A percentile compares a stretch with the other conserved stretches of the same genome.
Conservation (phyloP, 83 land plant species). For the Thuja plicata region DNA sequence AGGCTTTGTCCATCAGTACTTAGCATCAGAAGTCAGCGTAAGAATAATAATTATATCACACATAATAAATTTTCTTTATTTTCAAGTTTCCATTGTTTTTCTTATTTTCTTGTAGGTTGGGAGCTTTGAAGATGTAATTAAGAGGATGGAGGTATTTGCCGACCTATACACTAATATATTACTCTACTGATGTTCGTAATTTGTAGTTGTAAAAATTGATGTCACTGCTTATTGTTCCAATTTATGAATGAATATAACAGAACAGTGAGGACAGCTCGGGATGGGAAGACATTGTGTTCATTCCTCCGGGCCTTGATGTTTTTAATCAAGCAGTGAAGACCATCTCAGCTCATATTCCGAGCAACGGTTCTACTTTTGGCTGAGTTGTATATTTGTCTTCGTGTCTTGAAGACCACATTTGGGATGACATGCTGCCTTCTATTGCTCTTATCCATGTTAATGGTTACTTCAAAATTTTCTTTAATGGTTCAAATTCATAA, state of each 20-base stretch:
- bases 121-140: slow-evolving; percentile 24
- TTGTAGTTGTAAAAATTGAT: neutral
- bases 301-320: slow-evolving; percentile 22
- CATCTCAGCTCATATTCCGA: neutral
- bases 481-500: neutral
- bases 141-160: slow-evolving; percentile 21
- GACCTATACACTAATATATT: neutral
- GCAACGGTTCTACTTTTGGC: neutral
- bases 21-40: neutral
- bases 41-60: neutral
- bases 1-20: neutral
- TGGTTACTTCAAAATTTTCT: neutral
- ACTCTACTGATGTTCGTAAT: neutral
- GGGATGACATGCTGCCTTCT: neutral
- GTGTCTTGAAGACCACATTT: neutral
- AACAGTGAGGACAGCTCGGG: slow-evolving; percentile 21
- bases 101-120: slow-evolving; percentile 13
- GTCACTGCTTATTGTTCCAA: neutral
- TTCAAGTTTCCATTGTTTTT: neutral
- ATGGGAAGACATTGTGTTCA: slow-evolving; percentile 22
- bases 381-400: neutral
- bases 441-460: neutral
- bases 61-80: neutral
- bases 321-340: slow-evolving; percentile 9
- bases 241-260: slow-evolving; percentile 1